Percentiles rank a stretch among this genome's conserved stretches.
Conservation (phyloP, 768 basidiomycete genomes). For the Asterophora lycoperdoides region DNA sequence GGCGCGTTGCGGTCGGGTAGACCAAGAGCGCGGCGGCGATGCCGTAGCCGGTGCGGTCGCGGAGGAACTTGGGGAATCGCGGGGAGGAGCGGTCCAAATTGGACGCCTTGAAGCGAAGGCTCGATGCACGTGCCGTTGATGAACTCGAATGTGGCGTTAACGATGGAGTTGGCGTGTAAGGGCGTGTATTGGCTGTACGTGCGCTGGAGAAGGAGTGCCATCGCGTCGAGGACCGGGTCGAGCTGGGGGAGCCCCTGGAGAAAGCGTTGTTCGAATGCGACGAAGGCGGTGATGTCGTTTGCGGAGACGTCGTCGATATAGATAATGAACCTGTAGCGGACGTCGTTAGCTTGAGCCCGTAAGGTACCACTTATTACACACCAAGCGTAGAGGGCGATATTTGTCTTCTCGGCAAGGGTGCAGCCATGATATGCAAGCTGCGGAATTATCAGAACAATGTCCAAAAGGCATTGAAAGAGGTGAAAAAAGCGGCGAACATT, state of each 20-base stretch:
- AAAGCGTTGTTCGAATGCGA: constrained; percentile 17
- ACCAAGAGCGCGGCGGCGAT: constrained; percentile 10
- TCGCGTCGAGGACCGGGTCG: constrained; percentile 16
- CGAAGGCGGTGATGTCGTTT: constrained; percentile 5
- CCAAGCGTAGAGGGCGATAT: constrained; percentile 19
- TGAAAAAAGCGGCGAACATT: constrained; percentile 6
- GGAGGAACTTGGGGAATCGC: constrained; percentile 20
- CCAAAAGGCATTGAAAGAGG: neutral
- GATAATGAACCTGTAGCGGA: constrained; percentile 16
- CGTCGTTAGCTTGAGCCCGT: neutral
- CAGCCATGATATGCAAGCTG: constrained; percentile 17
- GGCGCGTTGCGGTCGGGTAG: constrained; percentile 12
- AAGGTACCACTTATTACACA: neutral
- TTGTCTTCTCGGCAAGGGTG: constrained; percentile 17
- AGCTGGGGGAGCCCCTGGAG: constrained; percentile 15
- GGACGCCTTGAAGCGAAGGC: constrained; percentile 6
- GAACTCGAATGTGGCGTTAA: constrained; percentile 17
- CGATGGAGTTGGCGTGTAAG: constrained; percentile 15
- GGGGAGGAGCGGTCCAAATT: constrained; percentile 2
- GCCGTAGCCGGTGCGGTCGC: constrained; percentile 17
- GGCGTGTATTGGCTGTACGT: constrained; percentile 17
- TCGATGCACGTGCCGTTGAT: constrained; percentile 18
- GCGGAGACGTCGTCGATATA: constrained; percentile 18
- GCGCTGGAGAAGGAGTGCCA: constrained; percentile 8
- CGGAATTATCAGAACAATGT: neutral